Evolutionary conservation across 176 grass and related monocot species (phyloP).

Genomic region (Aegilops tauschii): DNA sequence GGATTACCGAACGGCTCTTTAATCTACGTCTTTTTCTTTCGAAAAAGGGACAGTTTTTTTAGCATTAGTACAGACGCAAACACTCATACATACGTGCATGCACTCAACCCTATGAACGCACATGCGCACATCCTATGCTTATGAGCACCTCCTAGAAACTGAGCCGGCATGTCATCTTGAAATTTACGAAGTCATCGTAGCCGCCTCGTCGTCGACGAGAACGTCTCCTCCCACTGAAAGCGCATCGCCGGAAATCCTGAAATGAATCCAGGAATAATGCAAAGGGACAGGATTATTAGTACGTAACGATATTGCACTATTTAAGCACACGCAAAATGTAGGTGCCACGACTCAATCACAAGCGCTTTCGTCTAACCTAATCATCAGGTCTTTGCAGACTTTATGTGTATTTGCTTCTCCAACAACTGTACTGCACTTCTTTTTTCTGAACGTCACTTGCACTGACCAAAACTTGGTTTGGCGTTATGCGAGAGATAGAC

Average conservation of each 20-base stretch:
- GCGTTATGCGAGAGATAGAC: neutral
- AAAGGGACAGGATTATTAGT: neutral
- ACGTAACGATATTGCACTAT: neutral
- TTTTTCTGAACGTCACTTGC: neutral
- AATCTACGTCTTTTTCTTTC: neutral
- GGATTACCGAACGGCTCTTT: neutral
- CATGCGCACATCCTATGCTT: too few species aligned
- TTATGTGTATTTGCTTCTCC: neutral
- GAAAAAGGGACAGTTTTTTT: neutral
- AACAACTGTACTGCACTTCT: neutral
- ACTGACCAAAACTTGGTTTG: neutral
- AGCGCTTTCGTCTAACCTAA: constrained; percentile 22
- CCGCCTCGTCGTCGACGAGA: too few species aligned
- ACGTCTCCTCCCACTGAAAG: too few species aligned
- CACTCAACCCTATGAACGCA: too few species aligned
- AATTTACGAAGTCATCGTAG: too few species aligned
- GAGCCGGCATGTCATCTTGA: too few species aligned
- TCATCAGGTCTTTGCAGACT: neutral
- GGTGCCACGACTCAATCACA: neutral
- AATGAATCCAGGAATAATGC: too few species aligned
- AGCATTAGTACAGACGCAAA: too few species aligned
- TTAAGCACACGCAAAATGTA: constrained; percentile 37
- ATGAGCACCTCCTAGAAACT: too few species aligned
- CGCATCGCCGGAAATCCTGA: too few species aligned
- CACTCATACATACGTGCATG: too few species aligned